These are phyloP conservation scores for Thraustotheca clavata DNA, from an alignment of 352 stramenopile species.

Conservation along the genomic window DNA sequence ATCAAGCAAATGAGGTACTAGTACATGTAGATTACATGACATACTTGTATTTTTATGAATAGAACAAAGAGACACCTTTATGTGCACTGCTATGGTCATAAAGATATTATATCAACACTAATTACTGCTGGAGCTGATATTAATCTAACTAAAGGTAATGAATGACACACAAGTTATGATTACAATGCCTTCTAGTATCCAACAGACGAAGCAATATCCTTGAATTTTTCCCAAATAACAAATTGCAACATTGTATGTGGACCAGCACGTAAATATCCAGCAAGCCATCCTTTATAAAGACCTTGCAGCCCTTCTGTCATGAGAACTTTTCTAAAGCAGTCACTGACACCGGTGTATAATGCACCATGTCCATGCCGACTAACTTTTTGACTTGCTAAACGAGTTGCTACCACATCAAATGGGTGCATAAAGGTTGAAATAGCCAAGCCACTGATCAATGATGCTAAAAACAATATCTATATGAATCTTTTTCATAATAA, in stretches of 20 bases:
- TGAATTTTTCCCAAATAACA: conserved; percentile 77
- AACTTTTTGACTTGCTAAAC: conserved; percentile 77
- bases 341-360: conserved; percentile 59
- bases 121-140: no score
- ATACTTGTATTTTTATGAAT: no score
- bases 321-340: conserved; percentile 72
- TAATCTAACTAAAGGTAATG: no score
- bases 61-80: no score
- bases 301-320: conserved; percentile 51
- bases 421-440: conserved; percentile 82
- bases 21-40: no score
- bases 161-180: no score
- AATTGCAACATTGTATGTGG: conserved; percentile 82
- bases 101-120: no score
- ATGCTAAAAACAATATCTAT: conserved; percentile 72
- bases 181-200: conserved; percentile 65
- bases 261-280: conserved; percentile 76
- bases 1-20: no score
- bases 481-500: conserved; percentile 48
- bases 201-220: conserved; percentile 49
- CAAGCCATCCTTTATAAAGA: conserved; percentile 85
- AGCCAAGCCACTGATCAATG: conserved; percentile 60
- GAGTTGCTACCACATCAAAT: conserved; percentile 81
- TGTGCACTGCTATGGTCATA: no score
- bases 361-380: conserved; percentile 62